These are phyloP conservation scores for Saccharomyces hybrid DNA, from an alignment of 1,139 yeast species.

Conservation along the genomic window DNA sequence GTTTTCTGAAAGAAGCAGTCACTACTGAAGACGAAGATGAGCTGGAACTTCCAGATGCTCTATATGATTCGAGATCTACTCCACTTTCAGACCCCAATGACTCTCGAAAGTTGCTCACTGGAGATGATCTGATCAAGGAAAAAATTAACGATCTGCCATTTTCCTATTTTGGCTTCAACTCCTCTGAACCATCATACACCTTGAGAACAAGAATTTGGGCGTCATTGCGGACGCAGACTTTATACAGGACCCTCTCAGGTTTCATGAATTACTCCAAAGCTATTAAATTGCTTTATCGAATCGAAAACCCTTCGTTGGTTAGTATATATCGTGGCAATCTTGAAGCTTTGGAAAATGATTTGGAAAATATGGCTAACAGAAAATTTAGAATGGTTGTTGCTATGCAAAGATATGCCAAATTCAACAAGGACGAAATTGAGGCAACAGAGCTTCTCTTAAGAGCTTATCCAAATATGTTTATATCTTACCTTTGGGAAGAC, in stretches of 20 bases:
- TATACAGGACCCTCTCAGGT: slow-evolving; percentile 72
- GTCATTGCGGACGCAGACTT: slow-evolving; percentile 67
- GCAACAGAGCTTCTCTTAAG: slow-evolving; percentile 51
- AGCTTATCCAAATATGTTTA: slow-evolving; percentile 53
- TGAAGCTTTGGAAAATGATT: slow-evolving; percentile 37
- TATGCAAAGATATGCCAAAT: slow-evolving; percentile 56
- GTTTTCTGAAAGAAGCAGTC: slow-evolving; percentile 8
- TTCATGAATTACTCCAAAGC: slow-evolving; percentile 67
- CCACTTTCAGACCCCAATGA: neutral
- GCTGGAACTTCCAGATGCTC: neutral
- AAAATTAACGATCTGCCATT: slow-evolving; percentile 56
- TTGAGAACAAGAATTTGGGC: slow-evolving; percentile 78
- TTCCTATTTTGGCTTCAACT: slow-evolving; percentile 63
- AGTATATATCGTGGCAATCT: slow-evolving; percentile 34
- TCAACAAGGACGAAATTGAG: slow-evolving; percentile 45
- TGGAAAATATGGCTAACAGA: slow-evolving; percentile 49
- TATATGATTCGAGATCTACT: neutral
- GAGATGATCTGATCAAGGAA: slow-evolving; percentile 34
- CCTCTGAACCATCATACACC: slow-evolving; percentile 52
- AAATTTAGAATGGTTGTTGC: slow-evolving; percentile 66
- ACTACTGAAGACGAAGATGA: slow-evolving; percentile 11
- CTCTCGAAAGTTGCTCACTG: slow-evolving; percentile 9
- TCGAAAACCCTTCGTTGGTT: slow-evolving; percentile 51
- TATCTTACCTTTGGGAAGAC: slow-evolving; percentile 54
- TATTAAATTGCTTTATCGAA: slow-evolving; percentile 52